Conservation (phyloP, 2,329 filamentous ascomycete species). For the Cladophialophora yegresii region DNA sequence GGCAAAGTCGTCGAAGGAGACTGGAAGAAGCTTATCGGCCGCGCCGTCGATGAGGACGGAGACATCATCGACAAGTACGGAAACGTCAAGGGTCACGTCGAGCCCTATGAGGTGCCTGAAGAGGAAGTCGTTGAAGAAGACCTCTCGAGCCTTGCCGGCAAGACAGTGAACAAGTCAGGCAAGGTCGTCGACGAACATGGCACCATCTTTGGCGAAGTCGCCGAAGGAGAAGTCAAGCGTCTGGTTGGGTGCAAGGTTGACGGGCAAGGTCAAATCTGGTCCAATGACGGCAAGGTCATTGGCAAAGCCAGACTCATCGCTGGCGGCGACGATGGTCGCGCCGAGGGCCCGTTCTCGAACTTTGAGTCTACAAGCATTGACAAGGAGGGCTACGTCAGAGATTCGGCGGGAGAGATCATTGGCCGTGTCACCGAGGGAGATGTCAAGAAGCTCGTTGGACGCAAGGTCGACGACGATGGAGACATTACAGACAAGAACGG, state of each 20-base stretch:
- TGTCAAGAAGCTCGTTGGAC: constrained; percentile 63
- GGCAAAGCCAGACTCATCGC: constrained; percentile 60
- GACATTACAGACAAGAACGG: constrained; percentile 69
- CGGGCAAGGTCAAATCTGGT: constrained; percentile 64
- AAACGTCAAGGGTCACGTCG: constrained; percentile 61
- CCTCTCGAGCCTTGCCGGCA: constrained; percentile 62
- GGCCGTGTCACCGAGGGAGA: constrained; percentile 67
- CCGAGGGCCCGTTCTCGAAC: constrained; percentile 57
- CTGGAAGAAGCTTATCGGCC: constrained; percentile 69
- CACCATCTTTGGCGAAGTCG: constrained; percentile 59
- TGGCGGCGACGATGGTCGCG: constrained; percentile 49
- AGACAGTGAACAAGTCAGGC: constrained; percentile 64
- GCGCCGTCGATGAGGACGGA: constrained; percentile 76
- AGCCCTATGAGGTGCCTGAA: constrained; percentile 54
- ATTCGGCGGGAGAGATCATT: constrained; percentile 56
- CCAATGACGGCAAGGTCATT: constrained; percentile 63
- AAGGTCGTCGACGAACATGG: constrained; percentile 63
- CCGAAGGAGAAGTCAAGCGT: constrained; percentile 58
- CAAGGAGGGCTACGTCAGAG: constrained; percentile 60
- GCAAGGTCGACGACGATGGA: constrained; percentile 67
- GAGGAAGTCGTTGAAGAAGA: constrained; percentile 55
- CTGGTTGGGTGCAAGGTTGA: constrained; percentile 65
- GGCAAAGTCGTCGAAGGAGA: constrained; percentile 72
- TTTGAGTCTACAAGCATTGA: constrained; percentile 59
- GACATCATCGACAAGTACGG: constrained; percentile 78